Evolutionary conservation across 2,329 filamentous ascomycete genomes (phyloP).

Genomic region (Ophiocordyceps camponoti-rufipedis): DNA sequence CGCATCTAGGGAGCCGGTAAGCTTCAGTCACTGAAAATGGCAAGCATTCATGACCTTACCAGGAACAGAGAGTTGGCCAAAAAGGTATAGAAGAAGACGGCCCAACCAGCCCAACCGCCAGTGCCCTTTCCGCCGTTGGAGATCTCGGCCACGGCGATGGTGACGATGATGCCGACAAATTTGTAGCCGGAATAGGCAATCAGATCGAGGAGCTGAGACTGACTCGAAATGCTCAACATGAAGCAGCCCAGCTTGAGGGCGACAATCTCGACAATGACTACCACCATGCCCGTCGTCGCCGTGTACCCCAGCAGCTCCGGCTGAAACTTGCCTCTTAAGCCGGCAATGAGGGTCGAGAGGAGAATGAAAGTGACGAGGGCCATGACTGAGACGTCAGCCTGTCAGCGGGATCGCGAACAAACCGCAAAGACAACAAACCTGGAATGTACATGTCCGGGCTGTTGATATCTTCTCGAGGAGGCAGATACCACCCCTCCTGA

Average conservation of each 20-base stretch:
- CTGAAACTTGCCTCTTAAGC: conserved; percentile 78
- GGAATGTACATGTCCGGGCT: conserved; percentile 99
- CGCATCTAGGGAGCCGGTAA: conserved; percentile 43
- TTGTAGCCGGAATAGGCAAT: conserved; percentile 97
- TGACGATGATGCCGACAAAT: conserved; percentile 91
- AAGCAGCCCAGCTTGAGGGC: conserved; percentile 85
- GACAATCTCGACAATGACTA: conserved; percentile 78
- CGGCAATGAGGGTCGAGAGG: conserved; percentile 76
- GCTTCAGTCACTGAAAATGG: conserved; percentile 4
- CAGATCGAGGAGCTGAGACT: conserved; percentile 81
- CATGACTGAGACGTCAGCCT: conserved; percentile 45
- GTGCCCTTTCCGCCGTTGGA: conserved; percentile 65
- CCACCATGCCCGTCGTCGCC: conserved; percentile 63
- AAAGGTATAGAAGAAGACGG: conserved; percentile 80
- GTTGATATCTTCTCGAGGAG: conserved; percentile 89
- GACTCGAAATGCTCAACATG: conserved; percentile 80
- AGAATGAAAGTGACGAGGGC: conserved; percentile 95
- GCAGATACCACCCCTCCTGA: conserved; percentile 63
- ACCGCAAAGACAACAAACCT: conserved; percentile 11
- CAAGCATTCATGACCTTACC: conserved; percentile 31
- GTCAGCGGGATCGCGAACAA: conserved; percentile 6
- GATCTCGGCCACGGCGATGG: conserved; percentile 61
- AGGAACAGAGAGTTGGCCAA: conserved; percentile 88
- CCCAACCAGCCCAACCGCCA: conserved; percentile 77
- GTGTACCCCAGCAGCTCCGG: conserved; percentile 85